Conservation (phyloP, 768 basidiomycete genomes). For the Neoboletus magnificus region DNA sequence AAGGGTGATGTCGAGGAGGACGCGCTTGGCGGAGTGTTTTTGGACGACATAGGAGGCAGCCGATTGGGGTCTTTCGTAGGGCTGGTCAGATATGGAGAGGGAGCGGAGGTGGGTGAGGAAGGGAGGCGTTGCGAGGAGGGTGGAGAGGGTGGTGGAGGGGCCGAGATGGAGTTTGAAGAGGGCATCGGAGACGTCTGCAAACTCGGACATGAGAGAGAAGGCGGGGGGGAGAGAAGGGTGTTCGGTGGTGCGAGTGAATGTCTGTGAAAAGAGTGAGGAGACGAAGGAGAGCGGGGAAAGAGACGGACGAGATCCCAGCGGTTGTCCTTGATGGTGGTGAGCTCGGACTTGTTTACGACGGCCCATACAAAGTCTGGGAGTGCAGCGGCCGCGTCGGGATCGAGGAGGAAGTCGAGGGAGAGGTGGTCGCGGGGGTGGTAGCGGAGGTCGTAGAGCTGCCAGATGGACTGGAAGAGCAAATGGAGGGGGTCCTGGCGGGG, state of each 20-base stretch:
- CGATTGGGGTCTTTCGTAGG: conserved; percentile 59
- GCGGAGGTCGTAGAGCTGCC: conserved; percentile 72
- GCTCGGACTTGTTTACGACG: conserved; percentile 75
- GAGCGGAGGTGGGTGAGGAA: conserved; percentile 79
- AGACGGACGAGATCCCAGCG: conserved; percentile 87
- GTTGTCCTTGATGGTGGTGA: conserved; percentile 60
- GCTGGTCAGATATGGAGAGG: conserved; percentile 87
- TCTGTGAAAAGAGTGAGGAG: conserved; percentile 42
- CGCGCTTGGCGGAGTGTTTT: conserved; percentile 56
- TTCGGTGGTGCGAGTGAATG: conserved; percentile 78
- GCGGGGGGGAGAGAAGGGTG: conserved; percentile 54
- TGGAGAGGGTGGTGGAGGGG: conserved; percentile 47
- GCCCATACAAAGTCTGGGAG: conserved; percentile 79
- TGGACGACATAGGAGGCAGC: conserved; percentile 45
- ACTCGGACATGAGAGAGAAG: conserved; percentile 82
- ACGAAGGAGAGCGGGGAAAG: background rate
- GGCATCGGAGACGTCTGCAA: conserved; percentile 78
- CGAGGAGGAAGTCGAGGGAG: conserved; percentile 76
- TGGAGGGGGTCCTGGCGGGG: conserved; percentile 85
- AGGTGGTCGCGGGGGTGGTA: conserved; percentile 67
- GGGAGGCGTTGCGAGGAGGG: conserved; percentile 60
- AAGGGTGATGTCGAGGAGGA: conserved; percentile 63
- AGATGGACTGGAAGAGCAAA: conserved; percentile 53
- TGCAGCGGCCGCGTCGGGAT: conserved; percentile 33
- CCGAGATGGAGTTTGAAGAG: conserved; percentile 51